Evolutionary conservation across 2,329 filamentous ascomycete species (phyloP), one percentile per base, ranked within the genome.

Genomic region (Hypoxylon sp.): DNA sequence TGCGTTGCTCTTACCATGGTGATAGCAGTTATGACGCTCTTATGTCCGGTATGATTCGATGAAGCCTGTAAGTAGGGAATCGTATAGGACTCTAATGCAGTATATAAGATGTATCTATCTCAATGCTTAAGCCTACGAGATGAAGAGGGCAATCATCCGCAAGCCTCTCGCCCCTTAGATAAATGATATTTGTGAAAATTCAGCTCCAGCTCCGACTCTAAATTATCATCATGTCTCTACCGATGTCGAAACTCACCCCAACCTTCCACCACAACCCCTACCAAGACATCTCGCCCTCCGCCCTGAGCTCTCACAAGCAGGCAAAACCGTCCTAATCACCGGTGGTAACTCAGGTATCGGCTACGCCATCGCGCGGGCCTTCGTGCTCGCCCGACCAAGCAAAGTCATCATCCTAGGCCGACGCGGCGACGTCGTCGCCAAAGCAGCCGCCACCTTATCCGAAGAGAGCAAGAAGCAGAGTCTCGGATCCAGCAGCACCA

Each of bases 271-370:
- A 65, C 0, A 65, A 72, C 22, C 67, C 79, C 0, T 84, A 85
- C 64, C 71, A 78, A 0, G 70, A 75, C 60, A 82, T 85, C 67
- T 78, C 74, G 0, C 77, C 82, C 48, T 69, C 0, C 77, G 78
- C 0, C 78, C 80, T 0, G 79, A 81, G 65, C 73, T 84, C 5
- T 80, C 77, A 3, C 82, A 85, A 51, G 72, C 75, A 0, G 82
- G 82, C n/a, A 75, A 77, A 17, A 89, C 85, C 0, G 86, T 91
- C 5, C 81, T 93, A 8, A 88, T 94, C 75, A 91, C 88, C 0
- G 91, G 91, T 44, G 89, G 86, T n/a, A 86, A 87, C 0, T 85
- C 84, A 0, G 90, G 91, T 29, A 88, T 93, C 51, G 91, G 91
- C 0, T 87, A 88, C 62, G 87, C 88, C 0, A 86, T 91, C 13